Percentiles rank a stretch among this genome's conserved stretches.
Evolutionary conservation across 202 grass and related monocot genomes (phyloP).

Genomic region (Musa balbisiana): DNA sequence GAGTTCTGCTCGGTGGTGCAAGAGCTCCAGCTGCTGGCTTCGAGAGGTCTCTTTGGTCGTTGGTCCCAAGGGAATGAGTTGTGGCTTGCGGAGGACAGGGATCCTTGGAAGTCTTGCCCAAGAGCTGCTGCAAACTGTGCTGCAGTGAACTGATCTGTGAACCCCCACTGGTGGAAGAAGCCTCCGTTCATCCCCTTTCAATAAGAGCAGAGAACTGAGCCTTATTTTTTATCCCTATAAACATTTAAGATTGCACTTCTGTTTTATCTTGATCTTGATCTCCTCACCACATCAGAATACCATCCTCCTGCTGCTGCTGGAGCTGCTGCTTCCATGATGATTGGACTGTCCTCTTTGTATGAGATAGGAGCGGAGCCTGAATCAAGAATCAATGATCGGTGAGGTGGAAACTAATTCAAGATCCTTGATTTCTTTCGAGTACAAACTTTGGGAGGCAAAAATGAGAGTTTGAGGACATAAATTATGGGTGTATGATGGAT

Average conservation of each 20-base stretch:
- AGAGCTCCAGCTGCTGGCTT: slow-evolving; percentile 74
- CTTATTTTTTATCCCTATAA: too few relatives aligned
- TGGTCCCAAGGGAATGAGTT: neutral
- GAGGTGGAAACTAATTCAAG: too few relatives aligned
- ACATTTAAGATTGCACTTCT: neutral
- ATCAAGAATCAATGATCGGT: neutral
- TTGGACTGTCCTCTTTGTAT: neutral
- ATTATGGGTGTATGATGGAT: too few relatives aligned
- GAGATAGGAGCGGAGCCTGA: neutral
- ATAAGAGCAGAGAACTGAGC: neutral
- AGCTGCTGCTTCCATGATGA: neutral
- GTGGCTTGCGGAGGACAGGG: slow-evolving; percentile 33
- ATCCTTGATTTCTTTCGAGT: neutral
- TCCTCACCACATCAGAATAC: neutral
- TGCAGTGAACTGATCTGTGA: slow-evolving; percentile 60
- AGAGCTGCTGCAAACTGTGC: slow-evolving; percentile 61
- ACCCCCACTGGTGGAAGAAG: slow-evolving; percentile 87
- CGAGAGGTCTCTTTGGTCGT: slow-evolving; percentile 44
- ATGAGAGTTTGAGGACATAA: neutral
- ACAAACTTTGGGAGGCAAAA: neutral
- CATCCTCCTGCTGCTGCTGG: neutral
- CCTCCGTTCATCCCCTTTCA: slow-evolving; percentile 60
- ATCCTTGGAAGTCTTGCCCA: slow-evolving; percentile 45
- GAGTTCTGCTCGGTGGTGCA: slow-evolving; percentile 86
- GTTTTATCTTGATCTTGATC: neutral